Conservation (phyloP, 306 rosid genomes). For the Vigna trinervia region DNA sequence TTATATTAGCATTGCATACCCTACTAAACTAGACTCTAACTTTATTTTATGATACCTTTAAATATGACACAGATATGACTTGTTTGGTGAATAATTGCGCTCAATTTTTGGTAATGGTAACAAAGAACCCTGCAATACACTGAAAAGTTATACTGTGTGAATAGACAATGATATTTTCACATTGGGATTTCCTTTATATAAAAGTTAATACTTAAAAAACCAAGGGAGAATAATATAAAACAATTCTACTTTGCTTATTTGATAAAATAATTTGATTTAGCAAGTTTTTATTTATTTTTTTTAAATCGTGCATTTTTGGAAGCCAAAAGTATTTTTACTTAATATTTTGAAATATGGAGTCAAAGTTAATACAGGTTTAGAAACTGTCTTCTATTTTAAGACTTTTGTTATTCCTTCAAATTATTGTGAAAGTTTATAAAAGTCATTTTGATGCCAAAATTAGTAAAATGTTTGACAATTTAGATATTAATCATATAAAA, state of each 20-base stretch:
- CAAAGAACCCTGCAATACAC: neutral
- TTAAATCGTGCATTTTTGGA: neutral
- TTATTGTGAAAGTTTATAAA: too few relatives aligned
- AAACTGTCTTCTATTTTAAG: too few relatives aligned
- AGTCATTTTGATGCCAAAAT: too few relatives aligned
- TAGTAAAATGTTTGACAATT: too few relatives aligned
- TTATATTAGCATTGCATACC: too few relatives aligned
- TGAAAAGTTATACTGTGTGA: neutral
- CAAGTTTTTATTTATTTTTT: neutral
- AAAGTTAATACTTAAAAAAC: neutral
- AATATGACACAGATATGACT: slow-evolving; percentile 2
- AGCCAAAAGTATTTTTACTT: neutral
- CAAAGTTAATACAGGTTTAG: too few relatives aligned
- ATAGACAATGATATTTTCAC: neutral
- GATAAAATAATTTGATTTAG: neutral
- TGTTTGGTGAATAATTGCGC: neutral
- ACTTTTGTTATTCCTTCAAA: too few relatives aligned
- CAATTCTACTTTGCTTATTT: too few relatives aligned
- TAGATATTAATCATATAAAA: too few relatives aligned
- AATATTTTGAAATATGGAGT: neutral
- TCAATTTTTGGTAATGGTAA: neutral
- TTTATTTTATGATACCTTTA: neutral
- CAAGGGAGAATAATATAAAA: too few relatives aligned
- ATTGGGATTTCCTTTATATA: neutral
- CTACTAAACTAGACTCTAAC: neutral